Base-by-base conservation (phyloP, 148 eudicot species). In the Bassia scoparia region DNA sequence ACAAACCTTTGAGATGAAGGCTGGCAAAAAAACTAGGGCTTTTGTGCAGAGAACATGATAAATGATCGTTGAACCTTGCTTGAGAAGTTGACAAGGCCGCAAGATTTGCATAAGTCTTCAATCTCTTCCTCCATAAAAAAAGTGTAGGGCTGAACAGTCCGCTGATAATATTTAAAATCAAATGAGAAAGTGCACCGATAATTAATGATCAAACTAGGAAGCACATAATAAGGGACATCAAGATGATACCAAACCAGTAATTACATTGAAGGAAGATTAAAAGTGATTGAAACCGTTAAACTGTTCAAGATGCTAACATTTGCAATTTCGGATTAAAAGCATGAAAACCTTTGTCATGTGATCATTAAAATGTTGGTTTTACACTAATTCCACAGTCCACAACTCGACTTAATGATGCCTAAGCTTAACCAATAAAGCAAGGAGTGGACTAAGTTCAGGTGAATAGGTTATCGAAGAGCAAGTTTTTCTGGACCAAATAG, bases 1-100 rank as follows among this genome's bases (percentile, higher is more conserved):
- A 75, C 64, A 52, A n/a, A 78, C 81, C 79, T 71, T 55, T 50
- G 65, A 75, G 72, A 74, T 34, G 73, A 68, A 63, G 70, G 41
- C 35, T 67, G 73, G 56, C 52, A 71, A 30, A 68, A 60, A 65
- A 46, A 33, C 88, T 87, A 91, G 59, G 89, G 89, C 83, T 88
- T 91, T 78, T 85, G 90, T 53, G 92, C 96, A 76, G 90, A 85
- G 78, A 91, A 91, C 87, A 91, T 88, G 80, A 89, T 88, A 80
- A 92, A 91, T 54, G 97, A 85, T 56, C 82, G 87, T 71, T 87
- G 87, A 74, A 88, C 82, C 78, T 84, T 86, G 80, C 86, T 73
- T 59, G 90, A 78, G 78, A 88, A 89, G 79, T 91, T 85, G 72
- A 83, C 72, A 71, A 89, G 89, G 74, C 99, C 99, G 76, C 94